Percentiles rank a stretch among this genome's conserved stretches.
phyloP scores from a whole-genome alignment of 306 rosid genomes.

The Castanospermum australe region DNA sequence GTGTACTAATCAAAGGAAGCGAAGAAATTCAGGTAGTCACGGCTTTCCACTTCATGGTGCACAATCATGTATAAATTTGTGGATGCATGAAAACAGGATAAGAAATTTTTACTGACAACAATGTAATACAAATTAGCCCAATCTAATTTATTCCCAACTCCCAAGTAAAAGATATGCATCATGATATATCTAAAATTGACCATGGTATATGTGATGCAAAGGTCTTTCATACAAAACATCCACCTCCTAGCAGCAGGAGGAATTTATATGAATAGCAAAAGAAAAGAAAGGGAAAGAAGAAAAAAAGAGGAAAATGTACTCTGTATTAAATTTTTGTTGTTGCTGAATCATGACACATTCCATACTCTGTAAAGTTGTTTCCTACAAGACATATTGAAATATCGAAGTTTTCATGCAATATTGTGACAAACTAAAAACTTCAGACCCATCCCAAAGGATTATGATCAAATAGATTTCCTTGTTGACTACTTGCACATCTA shows the following conservation, averaged over 20 bases:
- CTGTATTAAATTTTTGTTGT: neutral
- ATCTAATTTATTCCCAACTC: neutral
- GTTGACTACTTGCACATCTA: conserved; percentile 34
- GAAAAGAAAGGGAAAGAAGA: neutral
- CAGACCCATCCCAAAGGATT: conserved; percentile 19
- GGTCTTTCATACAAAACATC: neutral
- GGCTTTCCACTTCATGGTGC: neutral
- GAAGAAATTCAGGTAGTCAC: neutral
- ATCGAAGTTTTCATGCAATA: neutral
- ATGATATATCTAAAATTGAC: neutral
- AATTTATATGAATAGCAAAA: neutral
- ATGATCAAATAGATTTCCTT: conserved; percentile 23
- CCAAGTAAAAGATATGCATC: neutral
- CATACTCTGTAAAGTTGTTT: neutral
- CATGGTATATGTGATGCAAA: conserved; percentile 10
- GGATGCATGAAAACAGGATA: neutral
- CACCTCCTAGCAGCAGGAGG: neutral
- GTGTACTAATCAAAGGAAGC: neutral
- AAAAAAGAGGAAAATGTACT: neutral
- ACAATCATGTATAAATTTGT: neutral
- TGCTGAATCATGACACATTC: conserved; percentile 15
- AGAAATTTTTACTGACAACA: neutral
- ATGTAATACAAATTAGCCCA: neutral
- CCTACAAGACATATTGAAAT: conserved; percentile 4
- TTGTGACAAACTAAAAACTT: conserved; percentile 2